Evolutionary conservation across 2,329 filamentous ascomycete genomes (phyloP), one percentile per base, ranked within the genome.

Genomic region (Nemania serpens): DNA sequence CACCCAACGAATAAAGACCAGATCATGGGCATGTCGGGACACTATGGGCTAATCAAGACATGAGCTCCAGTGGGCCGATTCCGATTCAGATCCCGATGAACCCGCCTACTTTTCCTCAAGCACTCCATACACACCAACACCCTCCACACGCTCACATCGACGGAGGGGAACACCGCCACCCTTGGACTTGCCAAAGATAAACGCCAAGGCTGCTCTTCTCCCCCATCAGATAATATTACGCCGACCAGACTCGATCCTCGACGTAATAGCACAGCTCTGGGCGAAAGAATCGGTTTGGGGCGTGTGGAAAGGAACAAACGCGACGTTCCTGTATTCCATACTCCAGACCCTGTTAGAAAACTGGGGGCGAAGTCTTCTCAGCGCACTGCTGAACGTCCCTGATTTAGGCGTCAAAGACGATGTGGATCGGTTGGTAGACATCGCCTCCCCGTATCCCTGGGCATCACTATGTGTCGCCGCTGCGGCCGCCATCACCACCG

Each of bases 231-330:
- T 97, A 20, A 79, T 82, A 22, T 81, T 97, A 18, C 88, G 88
- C 66, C 88, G 88, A 61, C 82, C 91, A 11, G 90, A 94, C 72
- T 94, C 93, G 0, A 82, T 98, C 59, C 84, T 93, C 69, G 92
- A 97, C 67, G 91, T 95, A 2, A 85, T 99, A 62, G 88, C 88
- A 6, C 90, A 96, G 73, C 79, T 98, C 18, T 98, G 95, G 91
- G 84, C 89, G 49, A 94, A 90, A 68, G 94, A 96, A 73, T 91
- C 93, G 37, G 89, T 89, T 0, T 93, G 93, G 83, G 95, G 95
- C 4, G 88, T 97, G 5, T 99, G 94, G 93, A 97, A 97, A 75
- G 88, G 89, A 9, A 91, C 93, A 39, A 98, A 98, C 73, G 87
- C 91, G 13, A 96, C 93, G 1, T 99, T 98, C 71, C 82, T 98